Base-by-base conservation (phyloP, 2,329 filamentous ascomycete species). In the Neopestalotiopsis sp. region DNA sequence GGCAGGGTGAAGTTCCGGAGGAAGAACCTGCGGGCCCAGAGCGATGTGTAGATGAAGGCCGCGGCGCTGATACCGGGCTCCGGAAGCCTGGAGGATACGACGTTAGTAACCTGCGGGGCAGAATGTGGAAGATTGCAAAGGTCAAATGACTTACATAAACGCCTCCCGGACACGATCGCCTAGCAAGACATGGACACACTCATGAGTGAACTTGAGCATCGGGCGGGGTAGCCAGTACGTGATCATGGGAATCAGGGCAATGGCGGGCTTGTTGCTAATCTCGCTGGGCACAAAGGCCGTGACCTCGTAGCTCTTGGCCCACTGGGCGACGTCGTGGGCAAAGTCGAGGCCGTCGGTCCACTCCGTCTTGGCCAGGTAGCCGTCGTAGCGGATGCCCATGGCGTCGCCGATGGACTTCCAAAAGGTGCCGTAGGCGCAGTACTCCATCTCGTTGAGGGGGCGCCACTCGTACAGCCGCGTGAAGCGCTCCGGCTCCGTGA, bases 361-460 rank as follows among this genome's bases (percentile, higher is more conserved):
- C 14, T 66, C 70, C 7, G 68, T 69, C 6, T 58, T 68, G 5
- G 72, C 70, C 2, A 85, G 79, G 14, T 78, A 75, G 1, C 79
- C 78, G 30, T 77, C 76, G 72, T 87, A 88, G 62, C 83, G 77
- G 70, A 94, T 92, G 0, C 84, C 85, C 88, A 94, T 91, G 66
- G 88, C 87, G 73, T 94, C 90, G 14, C 92, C 92, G 17, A 93
- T 80, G 66, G 84, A 84, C 78, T 92, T 92, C 92, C 91, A 94
- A 74, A 92, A 89, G 0, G 88, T 89, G 17, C 88, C 90, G 38
- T 91, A 79, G 0, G 91, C 92, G 70, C 90, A 92, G 10, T 83
- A 78, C 78, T 95, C 93, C 79, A 94, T 83, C 0, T 91, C 87
- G 17, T 86, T 91, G 28, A 93, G 77, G 4, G 81, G 52, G 1